Evolutionary conservation across 2,329 filamentous ascomycete species (phyloP).

Genomic region (Fusarium xylarioides): DNA sequence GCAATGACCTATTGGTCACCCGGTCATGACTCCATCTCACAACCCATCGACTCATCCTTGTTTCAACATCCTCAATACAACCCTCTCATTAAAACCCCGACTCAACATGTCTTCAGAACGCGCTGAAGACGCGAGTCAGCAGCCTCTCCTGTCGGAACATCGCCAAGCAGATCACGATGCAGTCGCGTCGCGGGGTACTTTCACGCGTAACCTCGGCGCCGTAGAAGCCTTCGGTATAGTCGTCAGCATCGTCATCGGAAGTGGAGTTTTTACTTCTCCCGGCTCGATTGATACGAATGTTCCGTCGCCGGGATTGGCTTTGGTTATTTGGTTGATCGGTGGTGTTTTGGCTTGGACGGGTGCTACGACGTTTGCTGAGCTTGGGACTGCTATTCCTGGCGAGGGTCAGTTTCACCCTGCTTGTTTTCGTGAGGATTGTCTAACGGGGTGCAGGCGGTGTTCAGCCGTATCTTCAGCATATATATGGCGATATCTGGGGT

Average conservation of each 20-base stretch:
- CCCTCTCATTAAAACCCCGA: not conserved
- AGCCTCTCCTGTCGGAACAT: constrained; percentile 31
- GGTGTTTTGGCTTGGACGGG: constrained; percentile 72
- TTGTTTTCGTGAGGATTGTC: not conserved
- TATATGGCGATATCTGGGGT: constrained; percentile 69
- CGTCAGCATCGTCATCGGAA: constrained; percentile 71
- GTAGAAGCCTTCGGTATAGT: constrained; percentile 66
- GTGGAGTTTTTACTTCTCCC: constrained; percentile 71
- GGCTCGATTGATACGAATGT: constrained; percentile 71
- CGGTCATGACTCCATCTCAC: constrained; percentile 4
- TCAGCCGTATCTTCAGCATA: constrained; percentile 68
- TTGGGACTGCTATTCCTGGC: constrained; percentile 69
- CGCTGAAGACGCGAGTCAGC: constrained; percentile 8
- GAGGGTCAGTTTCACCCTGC: constrained; percentile 54
- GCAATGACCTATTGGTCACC: not conserved
- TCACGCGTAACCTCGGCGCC: constrained; percentile 56
- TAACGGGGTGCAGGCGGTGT: constrained; percentile 58
- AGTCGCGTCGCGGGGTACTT: constrained; percentile 38
- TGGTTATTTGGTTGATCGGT: constrained; percentile 69
- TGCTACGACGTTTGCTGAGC: constrained; percentile 68
- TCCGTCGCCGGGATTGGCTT: constrained; percentile 65
- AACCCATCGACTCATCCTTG: not conserved
- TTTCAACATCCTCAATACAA: not conserved
- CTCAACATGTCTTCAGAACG: constrained; percentile 17
- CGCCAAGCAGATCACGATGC: not conserved